phyloP scores from a whole-genome alignment of 148 eudicot genomes.

The Amaranthus hypochondriacus region DNA sequence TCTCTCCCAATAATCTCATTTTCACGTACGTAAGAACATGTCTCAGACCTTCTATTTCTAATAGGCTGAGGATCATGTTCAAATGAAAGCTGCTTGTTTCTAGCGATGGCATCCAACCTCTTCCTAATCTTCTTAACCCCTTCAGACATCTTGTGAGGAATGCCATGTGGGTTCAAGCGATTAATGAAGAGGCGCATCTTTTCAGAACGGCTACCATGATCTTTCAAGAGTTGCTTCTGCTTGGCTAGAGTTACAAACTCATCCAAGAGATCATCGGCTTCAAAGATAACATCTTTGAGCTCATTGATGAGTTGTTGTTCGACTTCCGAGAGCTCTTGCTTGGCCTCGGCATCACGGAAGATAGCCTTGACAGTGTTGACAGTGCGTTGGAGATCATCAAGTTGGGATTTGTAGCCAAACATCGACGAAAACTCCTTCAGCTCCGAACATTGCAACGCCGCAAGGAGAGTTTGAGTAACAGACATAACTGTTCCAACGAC shows the following conservation, averaged over 20 bases:
- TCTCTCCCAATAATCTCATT: neutral
- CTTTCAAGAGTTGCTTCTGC: neutral
- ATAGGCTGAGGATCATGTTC: neutral
- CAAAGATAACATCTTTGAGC: neutral
- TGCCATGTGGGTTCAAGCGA: neutral
- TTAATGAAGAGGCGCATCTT: neutral
- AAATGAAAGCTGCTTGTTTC: neutral
- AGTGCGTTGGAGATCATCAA: neutral
- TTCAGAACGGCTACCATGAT: neutral
- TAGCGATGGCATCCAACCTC: neutral
- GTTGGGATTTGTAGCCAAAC: neutral
- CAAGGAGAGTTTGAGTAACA: neutral
- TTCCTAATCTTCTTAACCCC: neutral
- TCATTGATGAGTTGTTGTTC: neutral
- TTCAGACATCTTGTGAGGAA: neutral
- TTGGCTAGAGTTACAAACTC: neutral
- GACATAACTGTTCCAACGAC: neutral
- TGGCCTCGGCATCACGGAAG: neutral
- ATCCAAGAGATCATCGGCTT: neutral
- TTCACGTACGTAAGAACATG: neutral
- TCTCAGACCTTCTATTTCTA: neutral
- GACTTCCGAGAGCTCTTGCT: neutral
- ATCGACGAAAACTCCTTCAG: neutral
- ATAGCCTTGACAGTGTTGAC: neutral
- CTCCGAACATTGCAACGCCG: neutral